phyloP scores from a whole-genome alignment of 2,329 filamentous ascomycete genomes.

The Pseudopithomyces maydicus region DNA sequence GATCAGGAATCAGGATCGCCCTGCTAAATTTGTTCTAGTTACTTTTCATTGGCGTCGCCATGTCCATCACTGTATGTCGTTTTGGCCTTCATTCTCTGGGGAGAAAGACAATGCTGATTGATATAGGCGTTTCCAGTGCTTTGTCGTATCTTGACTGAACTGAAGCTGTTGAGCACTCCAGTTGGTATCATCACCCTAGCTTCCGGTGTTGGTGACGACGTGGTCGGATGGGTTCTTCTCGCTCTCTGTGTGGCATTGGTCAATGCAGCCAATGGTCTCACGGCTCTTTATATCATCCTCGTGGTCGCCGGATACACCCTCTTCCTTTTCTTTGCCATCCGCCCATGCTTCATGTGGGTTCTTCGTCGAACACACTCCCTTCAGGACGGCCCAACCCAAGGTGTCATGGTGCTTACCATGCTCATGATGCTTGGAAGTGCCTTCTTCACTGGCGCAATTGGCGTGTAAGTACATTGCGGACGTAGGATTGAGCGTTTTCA shows the following conservation, averaged over 20 bases:
- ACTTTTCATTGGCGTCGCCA: conserved; percentile 88
- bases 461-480: conserved; percentile 57
- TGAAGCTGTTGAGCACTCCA: conserved; percentile 80
- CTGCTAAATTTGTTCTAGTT: conserved; percentile 60
- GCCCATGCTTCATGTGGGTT: conserved; percentile 75
- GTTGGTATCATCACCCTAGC: conserved; percentile 89
- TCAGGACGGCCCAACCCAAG: conserved; percentile 85
- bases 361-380: conserved; percentile 76
- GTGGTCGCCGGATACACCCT: conserved; percentile 75
- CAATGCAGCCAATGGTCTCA: conserved; percentile 81
- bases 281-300: conserved; percentile 83
- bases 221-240: conserved; percentile 87
- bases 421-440: conserved; percentile 63
- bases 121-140: conserved; percentile 78
- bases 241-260: conserved; percentile 92
- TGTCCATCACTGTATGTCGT: conserved; percentile 77
- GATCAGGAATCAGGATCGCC: background rate
- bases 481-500: too few relatives aligned
- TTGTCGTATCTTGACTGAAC: conserved; percentile 88
- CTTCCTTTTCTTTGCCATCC: conserved; percentile 73
- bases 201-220: conserved; percentile 91
- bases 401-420: conserved; percentile 80
- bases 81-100: too few relatives aligned
- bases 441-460: conserved; percentile 89
- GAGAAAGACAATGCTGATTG: conserved; percentile 12